Base-by-base conservation (phyloP, 1,284 basidiomycete species). In the Erythrobasidium hasegawianum region DNA sequence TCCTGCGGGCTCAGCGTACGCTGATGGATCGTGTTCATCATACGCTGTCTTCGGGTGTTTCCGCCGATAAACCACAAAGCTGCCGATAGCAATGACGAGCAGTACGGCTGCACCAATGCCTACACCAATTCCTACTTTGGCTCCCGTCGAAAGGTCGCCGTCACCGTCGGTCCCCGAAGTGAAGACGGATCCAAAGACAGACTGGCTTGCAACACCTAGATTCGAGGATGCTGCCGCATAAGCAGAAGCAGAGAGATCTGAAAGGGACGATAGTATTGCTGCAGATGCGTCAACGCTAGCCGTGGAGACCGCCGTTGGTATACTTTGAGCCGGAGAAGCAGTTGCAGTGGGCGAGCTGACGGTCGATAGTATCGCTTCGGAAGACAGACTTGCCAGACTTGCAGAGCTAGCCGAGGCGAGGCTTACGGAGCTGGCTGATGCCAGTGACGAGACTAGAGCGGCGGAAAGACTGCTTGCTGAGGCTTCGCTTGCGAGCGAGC, bases 131-230 rank as follows among this genome's bases (percentile, higher is more conserved):
- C 61, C 61, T 14, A 64, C 39, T 29, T 64, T 64, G 1, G 61
- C 39, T 14, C 41, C 54, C 20, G 18, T 45, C 8, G 61, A 64
- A 14, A 64, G 41, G 22, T 54, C 61, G 5, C 54, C 61, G 2
- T 13, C 40, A 26, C 56, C 56, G 1, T 54, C 61, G 18, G 55
- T 64, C 11, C 56, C 52, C 22, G 41, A 26, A 11, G 52, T 52
- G 29, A 64, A 64, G 11, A 61, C 59, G 3, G 59, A 61, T 3
- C 61, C 54, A 45, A 64, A 64, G 2, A 49, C 54, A 14, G 61
- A 64, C 14, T 52, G 52, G 27, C 61, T 64, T 20, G 61, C 61
- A 27, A 47, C 22, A 18, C 18, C 26, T 38, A 64, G 27, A 18
- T 43, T 26, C 10, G 61, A 56, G 18, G 61, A 64, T 10, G 61